phyloP scores from a whole-genome alignment of 495 filamentous ascomycete genomes.

The Penicillium verhagenii region DNA sequence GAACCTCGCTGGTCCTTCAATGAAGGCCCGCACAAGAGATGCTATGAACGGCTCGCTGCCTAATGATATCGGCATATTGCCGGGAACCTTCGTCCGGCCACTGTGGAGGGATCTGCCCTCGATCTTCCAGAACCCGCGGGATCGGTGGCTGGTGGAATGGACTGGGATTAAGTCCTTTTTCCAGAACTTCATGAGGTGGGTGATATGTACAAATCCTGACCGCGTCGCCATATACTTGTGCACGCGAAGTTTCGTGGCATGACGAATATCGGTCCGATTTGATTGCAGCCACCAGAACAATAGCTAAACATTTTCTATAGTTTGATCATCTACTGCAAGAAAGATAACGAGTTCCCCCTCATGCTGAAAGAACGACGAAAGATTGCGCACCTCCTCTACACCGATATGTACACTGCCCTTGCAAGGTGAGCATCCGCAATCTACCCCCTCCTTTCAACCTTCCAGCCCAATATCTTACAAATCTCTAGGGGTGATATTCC shows the following conservation, averaged over 20 bases:
- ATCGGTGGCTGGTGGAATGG: conserved; percentile 48
- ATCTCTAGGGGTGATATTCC: conserved; percentile 53
- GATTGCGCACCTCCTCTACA: conserved; percentile 56
- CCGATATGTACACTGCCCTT: conserved; percentile 68
- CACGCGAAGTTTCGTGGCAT: neutral
- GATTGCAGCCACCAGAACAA: neutral
- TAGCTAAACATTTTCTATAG: conserved; percentile 36
- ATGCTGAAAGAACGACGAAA: conserved; percentile 40
- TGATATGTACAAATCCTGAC: neutral
- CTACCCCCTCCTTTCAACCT: neutral
- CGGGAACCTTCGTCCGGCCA: conserved; percentile 61
- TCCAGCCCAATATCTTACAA: neutral
- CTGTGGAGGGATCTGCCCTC: conserved; percentile 55
- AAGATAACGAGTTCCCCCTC: conserved; percentile 33
- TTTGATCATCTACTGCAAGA: conserved; percentile 41
- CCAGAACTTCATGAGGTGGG: conserved; percentile 42
- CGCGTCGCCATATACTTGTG: neutral
- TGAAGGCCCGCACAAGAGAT: conserved; percentile 33
- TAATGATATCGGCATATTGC: conserved; percentile 54
- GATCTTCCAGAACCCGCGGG: conserved; percentile 45
- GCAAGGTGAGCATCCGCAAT: conserved; percentile 51
- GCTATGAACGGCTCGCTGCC: conserved; percentile 29
- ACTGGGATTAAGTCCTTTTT: conserved; percentile 41
- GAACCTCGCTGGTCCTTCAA: conserved; percentile 38
- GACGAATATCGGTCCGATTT: neutral